A percentile compares a stretch with the other conserved stretches of the same genome.
These are phyloP conservation scores for Blastocystis sp. DNA, from an alignment of 352 stramenopile species.

Conservation along the genomic window DNA sequence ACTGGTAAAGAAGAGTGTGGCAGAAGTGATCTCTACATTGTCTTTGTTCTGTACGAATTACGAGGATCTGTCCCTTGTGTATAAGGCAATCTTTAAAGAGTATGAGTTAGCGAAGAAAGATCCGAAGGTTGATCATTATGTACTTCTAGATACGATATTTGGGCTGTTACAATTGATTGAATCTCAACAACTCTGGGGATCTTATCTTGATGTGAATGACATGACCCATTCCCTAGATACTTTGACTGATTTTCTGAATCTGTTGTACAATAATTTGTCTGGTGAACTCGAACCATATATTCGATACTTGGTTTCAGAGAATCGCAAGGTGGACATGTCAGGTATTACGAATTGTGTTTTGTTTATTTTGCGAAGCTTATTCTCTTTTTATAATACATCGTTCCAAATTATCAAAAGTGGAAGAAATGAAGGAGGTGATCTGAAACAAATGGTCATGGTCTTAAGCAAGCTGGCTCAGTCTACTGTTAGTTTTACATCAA, in stretches of 20 bases:
- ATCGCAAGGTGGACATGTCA: neutral
- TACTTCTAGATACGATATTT: neutral
- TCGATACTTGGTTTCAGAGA: neutral
- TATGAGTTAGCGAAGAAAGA: neutral
- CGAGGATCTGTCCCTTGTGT: neutral
- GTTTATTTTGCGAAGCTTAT: neutral
- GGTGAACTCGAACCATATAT: neutral
- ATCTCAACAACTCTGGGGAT: neutral
- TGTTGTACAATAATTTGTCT: neutral
- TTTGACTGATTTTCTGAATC: neutral
- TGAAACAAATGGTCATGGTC: neutral
- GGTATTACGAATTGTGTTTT: neutral
- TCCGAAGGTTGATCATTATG: neutral
- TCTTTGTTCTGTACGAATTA: neutral
- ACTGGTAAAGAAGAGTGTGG: constrained; percentile 37
- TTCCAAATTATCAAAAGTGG: neutral
- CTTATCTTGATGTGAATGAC: neutral
- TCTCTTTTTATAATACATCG: neutral
- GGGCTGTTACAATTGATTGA: neutral
- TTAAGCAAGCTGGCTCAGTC: neutral
- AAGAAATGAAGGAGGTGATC: neutral
- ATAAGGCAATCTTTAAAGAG: neutral
- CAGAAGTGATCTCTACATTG: neutral
- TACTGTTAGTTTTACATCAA: neutral
- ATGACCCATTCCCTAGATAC: neutral